Evolutionary conservation across 352 stramenopile species (phyloP).

Genomic region (Globisporangium nodosum): DNA sequence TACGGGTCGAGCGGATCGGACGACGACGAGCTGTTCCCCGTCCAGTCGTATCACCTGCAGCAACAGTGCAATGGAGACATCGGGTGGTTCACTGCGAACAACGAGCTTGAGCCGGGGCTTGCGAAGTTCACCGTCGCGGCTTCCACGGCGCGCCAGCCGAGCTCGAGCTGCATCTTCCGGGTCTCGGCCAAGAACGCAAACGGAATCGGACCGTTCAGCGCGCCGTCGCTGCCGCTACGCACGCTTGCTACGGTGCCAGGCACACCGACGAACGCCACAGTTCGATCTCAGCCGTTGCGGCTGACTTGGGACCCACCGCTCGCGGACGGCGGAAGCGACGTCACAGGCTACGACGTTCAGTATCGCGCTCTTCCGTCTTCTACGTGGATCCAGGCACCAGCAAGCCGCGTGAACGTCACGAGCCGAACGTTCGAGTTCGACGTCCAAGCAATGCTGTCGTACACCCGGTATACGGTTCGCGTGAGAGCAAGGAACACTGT

Average conservation of each 20-base stretch:
- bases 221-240: constrained; percentile 24
- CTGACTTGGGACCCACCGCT: constrained; percentile 35
- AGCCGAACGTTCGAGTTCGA: constrained; percentile 8
- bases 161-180: constrained; percentile 47
- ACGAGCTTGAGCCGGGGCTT: constrained; percentile 21
- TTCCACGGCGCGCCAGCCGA: constrained; percentile 27
- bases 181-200: constrained; percentile 47
- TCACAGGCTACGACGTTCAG: constrained; percentile 40
- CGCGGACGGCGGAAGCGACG: constrained; percentile 17
- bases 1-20: not conserved
- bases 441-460: constrained; percentile 12
- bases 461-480: constrained; percentile 35
- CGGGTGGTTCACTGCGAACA: constrained; percentile 33
- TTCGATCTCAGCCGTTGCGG: constrained; percentile 2
- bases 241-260: constrained; percentile 23
- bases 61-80: constrained; percentile 44
- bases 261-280: constrained; percentile 3
- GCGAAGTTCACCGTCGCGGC: constrained; percentile 19
- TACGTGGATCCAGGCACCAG: constrained; percentile 31
- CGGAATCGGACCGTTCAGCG: constrained; percentile 46
- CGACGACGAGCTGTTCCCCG: constrained; percentile 27
- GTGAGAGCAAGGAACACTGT: constrained; percentile 30
- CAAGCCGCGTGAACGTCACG: constrained; percentile 2
- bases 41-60: constrained; percentile 35
- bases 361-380: constrained; percentile 29